These are phyloP conservation scores for Sorghum bicolor DNA, from an alignment of 176 grass and related monocot species.

Conservation along the genomic window Sorghum_bicolor_NCBIv3 NC_012870.2:75831001-75831500, in stretches of 20 bases:
- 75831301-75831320: not conserved
- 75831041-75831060: constrained; percentile 9
- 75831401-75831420: no score
- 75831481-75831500: not conserved
- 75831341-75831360: not conserved
- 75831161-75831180: no score
- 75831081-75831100: not conserved
- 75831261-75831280: not conserved
- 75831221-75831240: not conserved
- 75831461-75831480: not conserved
- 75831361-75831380: not conserved
- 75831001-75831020: not conserved
- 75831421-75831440: no score
- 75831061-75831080: constrained; percentile 15
- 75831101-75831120: no score
- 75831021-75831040: constrained; percentile 10
- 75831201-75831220: not conserved
- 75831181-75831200: not conserved
- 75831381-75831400: not conserved
- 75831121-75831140: no score
- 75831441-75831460: not conserved
- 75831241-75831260: not conserved
- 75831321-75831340: not conserved
- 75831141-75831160: no score
- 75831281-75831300: not conserved